Evolutionary conservation across 495 filamentous ascomycete genomes (phyloP), one percentile per base, ranked within the genome.

Genomic region (Trypethelium eluteriae): DNA sequence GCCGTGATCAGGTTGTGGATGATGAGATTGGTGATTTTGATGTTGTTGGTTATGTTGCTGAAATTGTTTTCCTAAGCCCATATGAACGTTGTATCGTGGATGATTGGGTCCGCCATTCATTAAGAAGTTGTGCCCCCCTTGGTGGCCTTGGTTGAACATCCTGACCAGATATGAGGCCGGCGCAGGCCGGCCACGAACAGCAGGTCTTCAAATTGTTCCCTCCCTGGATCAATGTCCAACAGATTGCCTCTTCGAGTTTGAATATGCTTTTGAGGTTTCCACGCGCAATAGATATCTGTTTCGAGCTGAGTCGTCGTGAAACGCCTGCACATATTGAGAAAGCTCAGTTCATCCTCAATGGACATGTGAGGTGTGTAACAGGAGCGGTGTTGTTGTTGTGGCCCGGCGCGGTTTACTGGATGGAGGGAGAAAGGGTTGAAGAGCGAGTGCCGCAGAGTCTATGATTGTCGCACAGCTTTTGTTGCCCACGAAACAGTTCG

Each of bases 61-160:
- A 59, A 74, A 95, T 73, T 88, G 89, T 72, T 88, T 87, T 71
- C 84, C 81, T 79, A 87, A 79, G 64, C 83, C 84, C 72, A 89
- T 82, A 69, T 84, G 84, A 81, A 87, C 85, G 62, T 78, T 79
- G 77, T 84, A 89, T 65, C 83, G 78, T 72, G 85, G 86, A 71
- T 86, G 85, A 67, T 79, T 76, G 66, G 84, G 79, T 64, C 87
- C 84, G 75, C 86, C 88, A 80, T 90, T 85, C 84, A 90, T 85
- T 18, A 59, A 32, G 70, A 88, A 84, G 82, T 92, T 89, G 76
- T 93, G 91, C 69, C 85, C 86, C 76, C 88, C 86, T 74, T 92
- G 88, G 70, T 92, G 90, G 47, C 82, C 82, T 72, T 92, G 89
- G 69, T 83, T 85, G 80, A 89, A 96, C 92, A 96, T 96, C 71